These are phyloP conservation scores for Clarireedia monteithiana DNA, from an alignment of 2,329 filamentous ascomycete species.

Conservation along the genomic window DNA sequence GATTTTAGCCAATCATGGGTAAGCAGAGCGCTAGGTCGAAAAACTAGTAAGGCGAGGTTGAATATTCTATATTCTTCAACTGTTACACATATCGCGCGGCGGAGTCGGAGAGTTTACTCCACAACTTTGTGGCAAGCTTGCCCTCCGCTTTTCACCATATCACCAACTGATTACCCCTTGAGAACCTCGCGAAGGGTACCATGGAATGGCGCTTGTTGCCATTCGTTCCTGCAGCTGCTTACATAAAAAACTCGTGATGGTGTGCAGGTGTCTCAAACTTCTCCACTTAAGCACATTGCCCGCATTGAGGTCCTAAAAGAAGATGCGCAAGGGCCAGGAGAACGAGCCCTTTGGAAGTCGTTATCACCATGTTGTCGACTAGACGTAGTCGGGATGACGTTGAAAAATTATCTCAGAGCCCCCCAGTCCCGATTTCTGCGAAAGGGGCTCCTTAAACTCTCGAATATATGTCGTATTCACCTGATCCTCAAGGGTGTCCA, in stretches of 20 bases:
- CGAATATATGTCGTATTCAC: not conserved
- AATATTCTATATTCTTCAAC: not conserved
- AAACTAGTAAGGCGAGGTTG: not conserved
- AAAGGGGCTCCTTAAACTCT: no score
- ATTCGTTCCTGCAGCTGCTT: conserved; percentile 2
- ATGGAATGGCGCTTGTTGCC: not conserved
- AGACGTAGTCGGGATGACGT: no score
- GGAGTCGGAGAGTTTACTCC: not conserved
- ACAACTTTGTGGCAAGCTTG: no score
- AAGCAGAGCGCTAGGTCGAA: not conserved
- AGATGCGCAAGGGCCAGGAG: not conserved
- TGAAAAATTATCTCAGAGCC: no score
- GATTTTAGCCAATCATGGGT: not conserved
- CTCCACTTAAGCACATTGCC: not conserved
- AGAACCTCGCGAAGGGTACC: not conserved
- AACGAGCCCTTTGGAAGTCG: no score
- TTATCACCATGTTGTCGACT: no score
- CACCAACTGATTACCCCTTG: not conserved
- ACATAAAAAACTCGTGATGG: not conserved
- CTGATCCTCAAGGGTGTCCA: not conserved
- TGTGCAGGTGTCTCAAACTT: conserved; percentile 5
- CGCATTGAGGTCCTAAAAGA: not conserved
- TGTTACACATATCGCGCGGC: not conserved
- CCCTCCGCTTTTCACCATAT: not conserved
- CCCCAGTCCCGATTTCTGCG: no score